Base-by-base conservation (phyloP, 495 filamentous ascomycete genomes). In the Elaphomyces granulatus region DNA sequence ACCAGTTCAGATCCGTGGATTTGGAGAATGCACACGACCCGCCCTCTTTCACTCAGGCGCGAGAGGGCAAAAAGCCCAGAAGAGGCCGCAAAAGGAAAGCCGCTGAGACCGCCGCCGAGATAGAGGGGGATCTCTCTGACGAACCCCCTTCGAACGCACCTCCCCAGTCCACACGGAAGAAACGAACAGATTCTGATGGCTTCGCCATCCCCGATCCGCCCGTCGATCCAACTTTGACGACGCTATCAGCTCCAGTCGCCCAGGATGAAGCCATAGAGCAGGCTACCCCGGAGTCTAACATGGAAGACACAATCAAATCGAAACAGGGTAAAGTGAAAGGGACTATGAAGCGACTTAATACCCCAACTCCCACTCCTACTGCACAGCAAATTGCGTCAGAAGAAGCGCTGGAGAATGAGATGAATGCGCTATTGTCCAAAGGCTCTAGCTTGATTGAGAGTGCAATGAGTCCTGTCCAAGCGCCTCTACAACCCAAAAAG, bases 1-100 rank as follows among this genome's bases (percentile, higher is more conserved):
- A 86, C 33, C 81, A 95, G 50, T 96, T 96, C 46, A 67, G 85
- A 21, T 78, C 74, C 17, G 72, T 75, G 19, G 71, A 75, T 55
- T 42, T 78, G 38, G 68, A 81, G 41, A 70, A 68, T 46, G 58
- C 75, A 14, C 76, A 81, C 31, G 83, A 93, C 52, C 92, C 90
- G 1, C 90, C 90, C 1, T 77, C 80, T 6, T 81, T 90, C 50
- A 80, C 80, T 45, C 68, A 81, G 43, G 70, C 77, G 20, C 66
- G 62, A 36, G 58, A 64, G 32, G 60, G 56, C 20, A 67, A 70
- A 44, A 66, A 56, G 34, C 55, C 51, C 8, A 58, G 56, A 33
- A 57, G 54, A 19, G 59, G 52, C 28, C 37, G 61, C 14, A 63
- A 55, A 20, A 47, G 37, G 31, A 66, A 52, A 28, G 42, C 70